Evolutionary conservation across 305 asterid genomes (phyloP).

Genomic region (Fraxinus baroniana): DNA sequence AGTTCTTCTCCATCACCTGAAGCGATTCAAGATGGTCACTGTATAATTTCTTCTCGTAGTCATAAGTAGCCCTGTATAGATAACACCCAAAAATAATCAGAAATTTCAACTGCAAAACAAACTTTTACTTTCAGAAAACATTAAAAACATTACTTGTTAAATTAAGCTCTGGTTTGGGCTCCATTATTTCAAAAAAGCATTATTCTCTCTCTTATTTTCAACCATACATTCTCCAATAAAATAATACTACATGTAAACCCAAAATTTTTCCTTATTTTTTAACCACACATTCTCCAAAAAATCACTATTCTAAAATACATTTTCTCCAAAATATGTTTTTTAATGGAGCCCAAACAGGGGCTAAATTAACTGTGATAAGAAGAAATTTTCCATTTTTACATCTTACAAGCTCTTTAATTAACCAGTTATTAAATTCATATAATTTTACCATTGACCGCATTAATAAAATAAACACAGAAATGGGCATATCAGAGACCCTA

Average conservation of each 20-base stretch:
- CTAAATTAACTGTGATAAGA: constrained; percentile 8
- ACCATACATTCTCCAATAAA: neutral
- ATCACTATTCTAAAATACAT: neutral
- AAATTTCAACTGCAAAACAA: constrained; percentile 6
- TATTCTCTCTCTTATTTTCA: neutral
- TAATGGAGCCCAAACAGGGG: neutral
- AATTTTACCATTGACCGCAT: neutral
- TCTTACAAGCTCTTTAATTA: constrained; percentile 6
- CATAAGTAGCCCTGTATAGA: constrained; percentile 75
- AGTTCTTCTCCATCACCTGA: constrained; percentile 96
- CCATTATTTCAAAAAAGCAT: neutral
- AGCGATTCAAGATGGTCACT: constrained; percentile 92
- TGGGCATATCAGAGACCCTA: constrained; percentile 3
- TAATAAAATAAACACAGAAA: neutral
- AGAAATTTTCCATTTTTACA: neutral
- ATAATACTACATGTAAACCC: too few species aligned
- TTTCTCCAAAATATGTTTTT: neutral
- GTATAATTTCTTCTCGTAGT: constrained; percentile 84
- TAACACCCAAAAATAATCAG: constrained; percentile 28
- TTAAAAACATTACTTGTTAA: neutral
- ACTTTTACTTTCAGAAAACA: neutral
- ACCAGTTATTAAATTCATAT: neutral
- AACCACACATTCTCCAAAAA: too few species aligned
- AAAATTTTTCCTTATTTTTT: too few species aligned
- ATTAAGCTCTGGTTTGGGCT: neutral